Evolutionary conservation across 2,329 filamentous ascomycete species (phyloP).

Genomic region (Helminthosporium solani): DNA sequence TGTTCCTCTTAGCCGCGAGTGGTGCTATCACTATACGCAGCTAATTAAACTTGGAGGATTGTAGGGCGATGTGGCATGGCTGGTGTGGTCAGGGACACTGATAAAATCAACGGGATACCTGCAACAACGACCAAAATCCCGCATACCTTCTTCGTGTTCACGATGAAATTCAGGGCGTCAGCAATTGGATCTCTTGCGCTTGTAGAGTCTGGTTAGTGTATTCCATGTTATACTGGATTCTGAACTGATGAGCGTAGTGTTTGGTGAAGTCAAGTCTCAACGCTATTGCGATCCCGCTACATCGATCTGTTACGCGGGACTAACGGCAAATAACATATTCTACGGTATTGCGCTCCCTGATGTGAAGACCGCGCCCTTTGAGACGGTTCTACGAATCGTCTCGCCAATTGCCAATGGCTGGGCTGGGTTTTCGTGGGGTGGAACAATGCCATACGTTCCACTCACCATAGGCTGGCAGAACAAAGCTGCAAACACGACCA

Average conservation of each 20-base stretch:
- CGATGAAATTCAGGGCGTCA: conserved; percentile 15
- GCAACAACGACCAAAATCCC: not conserved
- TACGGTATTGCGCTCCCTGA: conserved; percentile 42
- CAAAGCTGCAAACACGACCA: conserved; percentile 38
- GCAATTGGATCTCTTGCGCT: conserved; percentile 9
- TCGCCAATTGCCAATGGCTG: conserved; percentile 50
- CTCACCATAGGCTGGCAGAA: conserved; percentile 50
- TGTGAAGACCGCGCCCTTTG: conserved; percentile 35
- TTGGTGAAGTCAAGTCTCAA: conserved; percentile 16
- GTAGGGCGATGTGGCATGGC: conserved; percentile 10
- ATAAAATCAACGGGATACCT: conserved; percentile 15
- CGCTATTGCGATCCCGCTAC: conserved; percentile 28
- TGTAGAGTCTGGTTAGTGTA: conserved; percentile 14
- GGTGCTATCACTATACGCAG: conserved; percentile 11
- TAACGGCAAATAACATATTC: conserved; percentile 40
- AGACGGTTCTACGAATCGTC: conserved; percentile 48
- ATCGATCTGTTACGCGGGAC: conserved; percentile 47
- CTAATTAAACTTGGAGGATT: conserved; percentile 18
- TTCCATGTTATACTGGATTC: not conserved
- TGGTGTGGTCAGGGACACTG: conserved; percentile 2
- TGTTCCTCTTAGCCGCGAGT: conserved; percentile 14
- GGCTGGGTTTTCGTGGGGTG: conserved; percentile 54
- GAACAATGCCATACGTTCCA: conserved; percentile 52
- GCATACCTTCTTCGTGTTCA: conserved; percentile 1
- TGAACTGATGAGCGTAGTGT: conserved; percentile 7